phyloP scores from a whole-genome alignment of 306 rosid genomes.

The Hippophae tibetana region DNA sequence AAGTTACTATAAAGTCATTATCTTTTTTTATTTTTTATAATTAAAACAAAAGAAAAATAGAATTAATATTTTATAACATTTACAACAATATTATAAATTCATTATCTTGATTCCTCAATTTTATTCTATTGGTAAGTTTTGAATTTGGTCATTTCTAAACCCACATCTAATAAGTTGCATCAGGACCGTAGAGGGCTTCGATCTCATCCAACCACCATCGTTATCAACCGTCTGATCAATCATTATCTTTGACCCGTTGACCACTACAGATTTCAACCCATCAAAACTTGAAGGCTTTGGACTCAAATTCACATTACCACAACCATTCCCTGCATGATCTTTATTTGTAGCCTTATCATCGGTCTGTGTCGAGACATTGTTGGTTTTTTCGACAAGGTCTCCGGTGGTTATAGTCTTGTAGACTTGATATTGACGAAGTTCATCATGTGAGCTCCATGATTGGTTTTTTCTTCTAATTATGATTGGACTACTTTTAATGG shows the following conservation, averaged over 20 bases:
- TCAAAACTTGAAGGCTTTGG: constrained; percentile 19
- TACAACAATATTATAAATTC: too few relatives aligned
- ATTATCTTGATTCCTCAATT: too few relatives aligned
- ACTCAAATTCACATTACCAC: constrained; percentile 8
- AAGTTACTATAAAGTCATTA: too few relatives aligned
- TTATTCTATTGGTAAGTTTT: constrained; percentile 1
- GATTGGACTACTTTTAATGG: constrained; percentile 16
- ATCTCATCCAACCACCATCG: constrained; percentile 27
- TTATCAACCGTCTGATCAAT: constrained; percentile 32
- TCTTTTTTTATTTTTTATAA: too few relatives aligned
- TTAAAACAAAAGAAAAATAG: too few relatives aligned
- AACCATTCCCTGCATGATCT: constrained; percentile 15
- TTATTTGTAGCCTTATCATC: constrained; percentile 25
- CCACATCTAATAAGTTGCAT: constrained; percentile 48
- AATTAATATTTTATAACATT: too few relatives aligned
- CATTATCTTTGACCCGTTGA: constrained; percentile 11
- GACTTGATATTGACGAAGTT: constrained; percentile 21
- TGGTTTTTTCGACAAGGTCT: constrained; percentile 25
- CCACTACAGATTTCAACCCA: constrained; percentile 9
- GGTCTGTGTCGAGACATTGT: constrained; percentile 44
- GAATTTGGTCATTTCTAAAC: constrained; percentile 10
- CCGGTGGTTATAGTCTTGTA: constrained; percentile 22
- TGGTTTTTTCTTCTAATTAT: constrained; percentile 18
- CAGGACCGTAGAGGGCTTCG: constrained; percentile 43
- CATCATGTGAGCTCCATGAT: constrained; percentile 21